Evolutionary conservation across 2,329 filamentous ascomycete species (phyloP).

Genomic region (Aciculosporium take): DNA sequence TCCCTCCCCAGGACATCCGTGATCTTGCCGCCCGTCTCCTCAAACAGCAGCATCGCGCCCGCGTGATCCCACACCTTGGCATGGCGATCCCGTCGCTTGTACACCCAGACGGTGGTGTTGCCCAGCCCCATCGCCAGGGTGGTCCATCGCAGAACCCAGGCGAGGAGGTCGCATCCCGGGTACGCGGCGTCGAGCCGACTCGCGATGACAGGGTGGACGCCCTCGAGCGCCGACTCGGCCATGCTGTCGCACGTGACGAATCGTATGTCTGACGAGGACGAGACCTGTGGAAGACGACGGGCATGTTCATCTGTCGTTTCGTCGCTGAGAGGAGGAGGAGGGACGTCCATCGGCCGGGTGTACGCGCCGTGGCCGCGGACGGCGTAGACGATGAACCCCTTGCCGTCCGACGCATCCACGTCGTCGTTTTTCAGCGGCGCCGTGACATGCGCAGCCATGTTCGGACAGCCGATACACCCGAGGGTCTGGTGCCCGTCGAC

Average conservation of each 20-base stretch:
- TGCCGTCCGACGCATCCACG: slow-evolving; percentile 24
- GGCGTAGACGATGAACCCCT: slow-evolving; percentile 37
- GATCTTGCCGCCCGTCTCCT: slow-evolving; percentile 40
- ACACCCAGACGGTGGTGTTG: slow-evolving; percentile 43
- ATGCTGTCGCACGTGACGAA: slow-evolving; percentile 34
- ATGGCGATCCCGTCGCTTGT: slow-evolving; percentile 27
- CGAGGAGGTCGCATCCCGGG: slow-evolving; percentile 37
- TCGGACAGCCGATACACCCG: slow-evolving; percentile 35
- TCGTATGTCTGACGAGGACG: slow-evolving; percentile 15
- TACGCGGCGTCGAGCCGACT: slow-evolving; percentile 25
- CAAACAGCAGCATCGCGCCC: slow-evolving; percentile 43
- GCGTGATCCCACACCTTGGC: slow-evolving; percentile 48
- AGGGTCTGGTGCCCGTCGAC: slow-evolving; percentile 35
- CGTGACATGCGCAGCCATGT: slow-evolving; percentile 24
- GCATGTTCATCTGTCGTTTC: slow-evolving; percentile 9
- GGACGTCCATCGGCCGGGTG: slow-evolving; percentile 24
- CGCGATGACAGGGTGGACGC: slow-evolving; percentile 31
- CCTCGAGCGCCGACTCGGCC: slow-evolving; percentile 32
- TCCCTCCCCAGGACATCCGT: slow-evolving; percentile 38
- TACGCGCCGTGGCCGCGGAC: slow-evolving; percentile 34
- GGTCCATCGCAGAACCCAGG: slow-evolving; percentile 44
- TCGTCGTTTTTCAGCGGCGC: slow-evolving; percentile 28
- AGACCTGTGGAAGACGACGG: slow-evolving; percentile 20
- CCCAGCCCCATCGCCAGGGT: slow-evolving; percentile 36
- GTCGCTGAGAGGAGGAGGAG: background rate